Percentiles rank a stretch among this genome's conserved stretches.
These are phyloP conservation scores for Chloromonas sp. DNA, from an alignment of 163 green algal genomes.

Conservation along the genomic window DNA sequence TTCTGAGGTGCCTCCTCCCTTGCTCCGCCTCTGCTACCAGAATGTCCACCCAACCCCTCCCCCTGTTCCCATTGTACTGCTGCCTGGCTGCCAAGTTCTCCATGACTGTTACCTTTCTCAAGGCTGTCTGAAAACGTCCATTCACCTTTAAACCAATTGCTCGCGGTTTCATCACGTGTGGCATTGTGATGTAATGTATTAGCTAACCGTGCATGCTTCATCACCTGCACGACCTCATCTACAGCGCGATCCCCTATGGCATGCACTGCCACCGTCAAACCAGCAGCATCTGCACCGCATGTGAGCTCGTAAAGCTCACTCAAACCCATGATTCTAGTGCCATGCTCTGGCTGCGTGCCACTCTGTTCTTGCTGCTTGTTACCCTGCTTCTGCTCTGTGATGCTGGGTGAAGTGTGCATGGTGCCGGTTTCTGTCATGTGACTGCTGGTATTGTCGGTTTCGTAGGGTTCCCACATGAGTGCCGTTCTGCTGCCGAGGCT, in stretches of 20 bases:
- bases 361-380: too few species aligned
- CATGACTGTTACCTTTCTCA: too few species aligned
- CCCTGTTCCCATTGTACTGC: too few species aligned
- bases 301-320: slow-evolving; percentile 25
- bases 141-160: too few species aligned
- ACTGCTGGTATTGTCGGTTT: neutral
- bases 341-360: neutral
- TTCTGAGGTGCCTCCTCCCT: too few species aligned
- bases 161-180: too few species aligned
- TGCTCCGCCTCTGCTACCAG: too few species aligned
- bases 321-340: slow-evolving; percentile 19
- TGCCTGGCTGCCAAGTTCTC: too few species aligned
- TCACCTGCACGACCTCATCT: slow-evolving; percentile 53
- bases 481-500: slow-evolving; percentile 61
- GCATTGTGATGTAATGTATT: too few species aligned
- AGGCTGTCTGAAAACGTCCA: too few species aligned
- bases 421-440: neutral
- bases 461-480: slow-evolving; percentile 58
- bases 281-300: slow-evolving; percentile 30
- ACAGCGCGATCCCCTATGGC: slow-evolving; percentile 72
- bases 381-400: slow-evolving; percentile 2
- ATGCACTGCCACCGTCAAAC: slow-evolving; percentile 61
- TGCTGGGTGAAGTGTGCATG: neutral
- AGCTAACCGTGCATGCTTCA: neutral
- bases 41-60: too few species aligned